Percentiles rank a stretch among this genome's conserved stretches.
Conservation (phyloP, 2,329 filamentous ascomycete genomes). For the Drechslerella dactyloides region DNA sequence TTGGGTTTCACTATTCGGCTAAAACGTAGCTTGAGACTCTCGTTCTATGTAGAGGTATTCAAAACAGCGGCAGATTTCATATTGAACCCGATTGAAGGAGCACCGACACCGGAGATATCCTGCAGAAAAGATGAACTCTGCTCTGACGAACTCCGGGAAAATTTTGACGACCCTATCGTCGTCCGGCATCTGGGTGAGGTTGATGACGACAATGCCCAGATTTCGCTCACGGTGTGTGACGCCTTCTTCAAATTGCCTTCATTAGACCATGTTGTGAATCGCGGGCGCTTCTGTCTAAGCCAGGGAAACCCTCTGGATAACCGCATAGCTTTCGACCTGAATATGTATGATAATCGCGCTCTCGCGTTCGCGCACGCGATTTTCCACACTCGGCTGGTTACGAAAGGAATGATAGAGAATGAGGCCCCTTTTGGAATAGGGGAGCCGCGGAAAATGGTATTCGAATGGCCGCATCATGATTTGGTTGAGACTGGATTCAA, state of each 20-base stretch:
- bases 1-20: too few relatives aligned
- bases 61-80: background rate
- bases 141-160: background rate
- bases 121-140: background rate
- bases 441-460: conserved; percentile 3
- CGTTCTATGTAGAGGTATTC: conserved; percentile 16
- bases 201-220: background rate
- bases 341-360: conserved; percentile 14
- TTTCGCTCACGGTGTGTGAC: background rate
- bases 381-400: conserved; percentile 12
- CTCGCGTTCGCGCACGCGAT: conserved; percentile 10
- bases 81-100: too few relatives aligned
- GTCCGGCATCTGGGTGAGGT: background rate
- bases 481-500: background rate
- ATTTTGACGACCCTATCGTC: background rate
- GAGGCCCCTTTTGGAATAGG: background rate
- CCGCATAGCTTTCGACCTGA: background rate
- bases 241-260: background rate
- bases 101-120: conserved; percentile 1
- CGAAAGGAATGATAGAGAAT: background rate
- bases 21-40: too few relatives aligned
- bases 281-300: conserved; percentile 1
- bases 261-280: background rate
- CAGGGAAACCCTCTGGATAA: background rate
- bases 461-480: conserved; percentile 13